Evolutionary conservation across 2,329 filamentous ascomycete species (phyloP), one percentile per base, ranked within the genome.

Genomic region (Stachybotrys chartarum): DNA sequence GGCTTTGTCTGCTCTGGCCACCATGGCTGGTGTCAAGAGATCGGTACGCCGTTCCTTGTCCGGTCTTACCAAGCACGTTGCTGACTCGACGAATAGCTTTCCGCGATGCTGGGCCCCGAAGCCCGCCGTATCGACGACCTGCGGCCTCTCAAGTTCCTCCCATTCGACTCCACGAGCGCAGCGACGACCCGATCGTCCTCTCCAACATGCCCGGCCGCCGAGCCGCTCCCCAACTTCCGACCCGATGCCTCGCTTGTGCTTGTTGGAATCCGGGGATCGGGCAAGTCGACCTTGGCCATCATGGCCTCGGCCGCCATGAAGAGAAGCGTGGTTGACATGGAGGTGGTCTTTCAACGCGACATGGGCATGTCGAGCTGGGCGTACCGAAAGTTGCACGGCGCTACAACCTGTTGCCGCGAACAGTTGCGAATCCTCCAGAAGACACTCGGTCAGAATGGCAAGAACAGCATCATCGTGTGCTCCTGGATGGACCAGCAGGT

Each of bases 221-320:
- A 66, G 56, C 42, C 62, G 61, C 18, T 60, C 57, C 64, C 62
- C 47, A 66, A 59, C 50, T 88, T 87, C 63, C 71, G 75, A 8
- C 68, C 77, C 10, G 79, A 88, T 73, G 84, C 86, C 2, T 90
- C 88, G 1, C 83, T 92, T 55, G 80, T 91, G 7, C 75, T 92
- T 17, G 80, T 88, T 24, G 88, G 88, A 2, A 84, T 90, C 55
- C 83, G 86, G 14, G 88, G 88, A 11, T 83, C 86, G 6, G 88
- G 88, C 16, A 91, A 91, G 68, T 87, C 87, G 1, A 90, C 86
- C 1, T 74, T 92, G 11, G 88, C 85, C 14, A 81, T 92, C 51
- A 90, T 92, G 58, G 85, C 87, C 6, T 87, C 87, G 0, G 84
- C 85, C 7, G 86, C 86, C 51, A 84, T 88, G 68, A 82, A 83